Evolutionary conservation across 495 filamentous ascomycete species (phyloP).

Genomic region (Darksidea phi): DNA sequence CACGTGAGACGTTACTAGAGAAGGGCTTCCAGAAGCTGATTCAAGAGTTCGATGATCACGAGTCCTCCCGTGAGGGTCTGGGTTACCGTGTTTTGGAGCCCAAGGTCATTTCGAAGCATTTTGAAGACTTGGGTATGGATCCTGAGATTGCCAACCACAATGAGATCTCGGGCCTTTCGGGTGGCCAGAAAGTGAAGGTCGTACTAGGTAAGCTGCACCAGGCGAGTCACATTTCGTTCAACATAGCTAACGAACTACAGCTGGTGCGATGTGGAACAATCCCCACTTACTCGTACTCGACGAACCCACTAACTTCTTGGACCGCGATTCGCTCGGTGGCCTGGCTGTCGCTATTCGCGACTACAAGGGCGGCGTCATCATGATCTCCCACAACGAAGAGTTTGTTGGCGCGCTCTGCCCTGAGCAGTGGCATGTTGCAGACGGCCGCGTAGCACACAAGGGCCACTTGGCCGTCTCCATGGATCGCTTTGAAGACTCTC

Average conservation of each 20-base stretch:
- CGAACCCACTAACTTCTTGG: constrained; percentile 99
- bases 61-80: constrained; percentile 94
- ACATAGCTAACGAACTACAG: constrained; percentile 1
- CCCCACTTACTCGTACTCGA: constrained; percentile 95
- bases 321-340: constrained; percentile 93
- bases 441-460: constrained; percentile 81
- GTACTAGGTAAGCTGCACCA: constrained; percentile 68
- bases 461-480: constrained; percentile 67
- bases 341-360: constrained; percentile 95
- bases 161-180: constrained; percentile 92
- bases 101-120: constrained; percentile 93
- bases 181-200: constrained; percentile 99
- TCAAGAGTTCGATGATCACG: constrained; percentile 98
- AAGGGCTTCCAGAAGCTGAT: constrained; percentile 88
- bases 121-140: constrained; percentile 93
- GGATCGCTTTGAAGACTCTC: constrained; percentile 85
- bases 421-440: constrained; percentile 91
- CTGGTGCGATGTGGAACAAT: constrained; percentile 85
- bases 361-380: constrained; percentile 95
- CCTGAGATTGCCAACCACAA: constrained; percentile 99
- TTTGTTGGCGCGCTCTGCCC: constrained; percentile 92
- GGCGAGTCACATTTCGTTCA: constrained; percentile 51
- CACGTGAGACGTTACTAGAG: constrained; percentile 83
- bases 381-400: constrained; percentile 99
- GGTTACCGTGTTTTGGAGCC: constrained; percentile 91